Evolutionary conservation across 257 asterid genomes (phyloP), one percentile per base, ranked within the genome.

Genomic region (Forsythia suspensa): DNA sequence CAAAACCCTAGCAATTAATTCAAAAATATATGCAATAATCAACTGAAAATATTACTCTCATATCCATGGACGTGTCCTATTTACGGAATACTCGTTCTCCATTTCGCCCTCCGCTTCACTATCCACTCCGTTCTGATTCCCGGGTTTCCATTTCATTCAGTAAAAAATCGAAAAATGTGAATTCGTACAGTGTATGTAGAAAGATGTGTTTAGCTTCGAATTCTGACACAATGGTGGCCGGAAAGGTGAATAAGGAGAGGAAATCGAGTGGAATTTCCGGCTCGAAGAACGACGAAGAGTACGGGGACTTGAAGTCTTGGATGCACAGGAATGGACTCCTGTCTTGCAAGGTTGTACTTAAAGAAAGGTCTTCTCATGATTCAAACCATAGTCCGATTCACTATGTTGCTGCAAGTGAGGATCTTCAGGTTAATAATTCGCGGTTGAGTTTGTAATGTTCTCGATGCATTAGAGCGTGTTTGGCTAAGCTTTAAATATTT

Each of bases 241-340:
- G 88, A 5, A 70, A 80, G 42, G 46, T 72, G 57, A 70, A 76
- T 18, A 68, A 72, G 72, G 80, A 75, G 38, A 42, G 63, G 55
- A 90, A 89, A 80, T 82, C 95, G 57, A 83, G 52, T 78, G 92
- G 82, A 42, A 87, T 80, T 70, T 77, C 79, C 3, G 83, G 85
- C 81, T 63, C 36, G 8, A 84, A 77, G 77, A 83, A 65, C 40
- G 91, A 86, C 46, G 88, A 85, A 15, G 91, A 76, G 6, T 74
- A 48, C 13, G 93, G 79, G 21, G 94, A 94, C 83, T 87, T 96
- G 86, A 94, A 90, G 86, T 76, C 90, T 40, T 96, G 99, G 99
- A 94, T 96, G 99, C 95, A 94, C 70, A 84, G 76, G 61, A 94
- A 89, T 79, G 99, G 98, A n/a, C 90, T 94, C 20, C 97, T 98